Base-by-base conservation (phyloP, 495 filamentous ascomycete genomes). In the Penicillium chermesinum region DNA sequence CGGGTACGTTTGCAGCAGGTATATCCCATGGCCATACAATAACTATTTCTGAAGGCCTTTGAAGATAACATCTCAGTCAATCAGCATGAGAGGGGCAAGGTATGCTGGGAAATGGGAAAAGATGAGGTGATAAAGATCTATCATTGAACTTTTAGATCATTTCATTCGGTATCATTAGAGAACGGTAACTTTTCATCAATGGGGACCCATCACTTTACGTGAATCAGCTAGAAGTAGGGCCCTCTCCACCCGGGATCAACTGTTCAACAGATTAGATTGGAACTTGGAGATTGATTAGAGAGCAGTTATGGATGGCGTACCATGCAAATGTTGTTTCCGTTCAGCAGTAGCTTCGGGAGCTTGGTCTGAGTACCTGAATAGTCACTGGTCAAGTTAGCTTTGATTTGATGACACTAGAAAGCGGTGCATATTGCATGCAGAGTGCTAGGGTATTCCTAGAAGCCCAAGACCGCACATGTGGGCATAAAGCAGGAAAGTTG, bases 251-350 rank as follows among this genome's bases (percentile, higher is more conserved):
- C 14, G 89, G 89, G 54, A 93, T 90, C 68, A 95, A 81, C 88
- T 95, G 50, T 7, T 43, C 15, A 0, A 37, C 44, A 14, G 27
- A 52, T 63, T 54, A 58, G 41, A 30, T 32, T 22, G 12, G 7
- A 8, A 5, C 0, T 19, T 10, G 18, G 21, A 13, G 13, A 15
- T n/a, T n/a, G 20, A 15, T n/a, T n/a, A 19, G 33, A 32, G 34
- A 9, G n/a, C n/a, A n/a, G n/a, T n/a, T n/a, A 19, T 18, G 13
- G 17, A 46, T 25, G 6, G 41, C 62, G 20, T 77, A 95, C 93
- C 93, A 98, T 98, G 87, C 93, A 97, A 46, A 98, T 86, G 59
- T 97, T 96, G 69, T 98, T 98, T 30, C 93, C 93, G 57, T 97
- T 97, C n/a, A 98, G 75, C 18, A 98, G 68, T 39, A 97, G 93